Conservation (phyloP, 768 basidiomycete genomes). For the Tubosaeta sp. region DNA sequence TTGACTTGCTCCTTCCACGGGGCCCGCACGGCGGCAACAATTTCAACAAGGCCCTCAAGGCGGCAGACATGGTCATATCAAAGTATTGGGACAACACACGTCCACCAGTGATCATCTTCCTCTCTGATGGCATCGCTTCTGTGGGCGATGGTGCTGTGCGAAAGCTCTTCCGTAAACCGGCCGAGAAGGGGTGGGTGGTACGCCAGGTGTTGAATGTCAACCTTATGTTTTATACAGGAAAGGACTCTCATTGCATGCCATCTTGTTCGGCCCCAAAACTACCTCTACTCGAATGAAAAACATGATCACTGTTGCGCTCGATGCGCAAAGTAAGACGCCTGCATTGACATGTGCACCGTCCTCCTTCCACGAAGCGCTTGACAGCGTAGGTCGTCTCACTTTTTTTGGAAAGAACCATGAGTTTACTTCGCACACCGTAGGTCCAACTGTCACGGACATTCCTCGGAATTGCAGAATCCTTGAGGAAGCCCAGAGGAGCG, state of each 20-base stretch:
- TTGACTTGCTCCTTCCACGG: slow-evolving; percentile 35
- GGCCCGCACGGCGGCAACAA: slow-evolving; percentile 38
- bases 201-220: not conserved
- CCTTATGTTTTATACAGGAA: slow-evolving; percentile 32
- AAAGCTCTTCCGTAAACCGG: slow-evolving; percentile 34
- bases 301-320: slow-evolving; percentile 48
- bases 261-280: slow-evolving; percentile 45
- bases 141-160: slow-evolving; percentile 32
- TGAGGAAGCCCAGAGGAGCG: slow-evolving; percentile 49
- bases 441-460: slow-evolving; percentile 51
- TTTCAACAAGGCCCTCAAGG: slow-evolving; percentile 39
- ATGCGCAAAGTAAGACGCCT: slow-evolving; percentile 37
- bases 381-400: slow-evolving; percentile 36
- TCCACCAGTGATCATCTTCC: slow-evolving; percentile 50
- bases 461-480: slow-evolving; percentile 52
- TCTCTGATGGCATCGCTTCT: slow-evolving; percentile 50
- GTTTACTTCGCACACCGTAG: slow-evolving; percentile 24
- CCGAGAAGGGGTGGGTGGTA: slow-evolving; percentile 38
- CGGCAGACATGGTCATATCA: slow-evolving; percentile 36
- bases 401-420: not conserved
- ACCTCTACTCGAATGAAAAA: slow-evolving; percentile 29
- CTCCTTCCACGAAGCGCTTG: slow-evolving; percentile 46
- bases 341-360: slow-evolving; percentile 33
- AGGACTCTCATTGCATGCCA: slow-evolving; percentile 54
- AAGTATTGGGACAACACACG: slow-evolving; percentile 43